Evolutionary conservation across 768 basidiomycete species (phyloP).

Genomic region (Mycena crocata): DNA sequence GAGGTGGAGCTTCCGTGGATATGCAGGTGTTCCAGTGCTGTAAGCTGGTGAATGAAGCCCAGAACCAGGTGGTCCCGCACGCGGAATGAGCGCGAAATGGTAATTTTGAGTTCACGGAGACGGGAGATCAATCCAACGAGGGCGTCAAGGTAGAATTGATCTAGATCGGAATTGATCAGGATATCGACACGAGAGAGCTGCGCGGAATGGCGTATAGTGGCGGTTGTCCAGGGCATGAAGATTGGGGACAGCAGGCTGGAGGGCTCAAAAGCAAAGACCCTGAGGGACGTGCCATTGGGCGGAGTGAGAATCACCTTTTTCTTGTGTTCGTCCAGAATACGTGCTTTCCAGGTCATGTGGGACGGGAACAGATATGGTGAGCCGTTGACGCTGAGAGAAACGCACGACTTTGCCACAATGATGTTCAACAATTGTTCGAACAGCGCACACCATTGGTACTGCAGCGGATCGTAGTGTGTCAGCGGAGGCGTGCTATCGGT

Average conservation of each 20-base stretch:
- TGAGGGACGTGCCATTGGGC: neutral
- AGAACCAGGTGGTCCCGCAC: too few species aligned
- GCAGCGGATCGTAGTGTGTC: neutral
- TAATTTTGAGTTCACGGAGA: slow-evolving; percentile 13
- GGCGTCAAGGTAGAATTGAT: neutral
- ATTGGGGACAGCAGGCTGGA: neutral
- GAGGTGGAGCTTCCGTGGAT: too few species aligned
- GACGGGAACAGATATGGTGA: slow-evolving; percentile 8
- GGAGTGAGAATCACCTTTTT: neutral
- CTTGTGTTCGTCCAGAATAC: neutral
- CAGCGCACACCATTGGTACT: slow-evolving; percentile 3
- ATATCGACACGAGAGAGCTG: neutral
- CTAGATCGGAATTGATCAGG: neutral
- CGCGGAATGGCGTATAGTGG: neutral
- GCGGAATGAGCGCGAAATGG: too few species aligned
- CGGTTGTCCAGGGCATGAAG: slow-evolving; percentile 7
- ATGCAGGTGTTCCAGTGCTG: too few species aligned
- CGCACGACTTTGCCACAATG: slow-evolving; percentile 6
- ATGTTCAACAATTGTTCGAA: slow-evolving; percentile 6
- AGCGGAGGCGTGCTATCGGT: neutral
- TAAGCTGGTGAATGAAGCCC: too few species aligned
- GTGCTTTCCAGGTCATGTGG: neutral
- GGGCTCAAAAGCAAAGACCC: neutral
- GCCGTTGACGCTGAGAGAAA: neutral
- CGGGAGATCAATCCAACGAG: neutral